These are phyloP conservation scores for Themeda triandra DNA, from an alignment of 176 grass and related monocot genomes.

Conservation along the genomic window DNA sequence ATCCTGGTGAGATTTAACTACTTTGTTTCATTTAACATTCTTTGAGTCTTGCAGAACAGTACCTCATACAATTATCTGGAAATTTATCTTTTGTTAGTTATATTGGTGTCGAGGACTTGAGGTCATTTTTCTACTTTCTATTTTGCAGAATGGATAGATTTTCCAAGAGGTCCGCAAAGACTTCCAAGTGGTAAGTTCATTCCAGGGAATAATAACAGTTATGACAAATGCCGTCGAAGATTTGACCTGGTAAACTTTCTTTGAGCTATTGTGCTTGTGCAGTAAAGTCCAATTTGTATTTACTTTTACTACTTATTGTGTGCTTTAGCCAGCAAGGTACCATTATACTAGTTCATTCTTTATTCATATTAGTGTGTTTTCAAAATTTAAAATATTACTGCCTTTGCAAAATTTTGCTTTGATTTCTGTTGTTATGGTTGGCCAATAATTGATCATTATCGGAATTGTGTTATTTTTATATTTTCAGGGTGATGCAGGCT, in stretches of 20 bases:
- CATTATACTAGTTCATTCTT: conserved; percentile 1
- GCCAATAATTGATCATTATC: not conserved
- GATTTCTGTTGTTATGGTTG: not conserved
- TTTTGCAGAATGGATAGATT: conserved; percentile 91
- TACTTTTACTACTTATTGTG: not conserved
- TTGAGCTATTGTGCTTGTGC: not conserved
- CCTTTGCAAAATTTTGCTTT: not conserved
- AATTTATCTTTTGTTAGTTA: conserved; percentile 1
- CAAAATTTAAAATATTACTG: not conserved
- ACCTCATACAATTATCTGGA: conserved; percentile 7
- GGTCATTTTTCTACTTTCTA: conserved; percentile 13
- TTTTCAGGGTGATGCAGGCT: conserved; percentile 78
- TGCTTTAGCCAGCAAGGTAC: conserved; percentile 1
- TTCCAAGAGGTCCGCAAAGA: conserved; percentile 64
- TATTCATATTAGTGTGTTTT: conserved; percentile 12
- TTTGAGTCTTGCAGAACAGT: not conserved
- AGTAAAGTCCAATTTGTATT: not conserved
- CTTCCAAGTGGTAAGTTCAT: conserved; percentile 70
- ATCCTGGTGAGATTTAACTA: conserved; percentile 68
- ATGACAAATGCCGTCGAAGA: conserved; percentile 83
- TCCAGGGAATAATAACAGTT: conserved; percentile 82
- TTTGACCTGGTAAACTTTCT: conserved; percentile 74
- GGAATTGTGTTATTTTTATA: conserved; percentile 14
- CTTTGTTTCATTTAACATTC: not conserved
- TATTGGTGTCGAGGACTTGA: conserved; percentile 3